These are phyloP conservation scores for Leishmania aethiopica DNA, from an alignment of 208 protist species.

Conservation along the genomic window DNA sequence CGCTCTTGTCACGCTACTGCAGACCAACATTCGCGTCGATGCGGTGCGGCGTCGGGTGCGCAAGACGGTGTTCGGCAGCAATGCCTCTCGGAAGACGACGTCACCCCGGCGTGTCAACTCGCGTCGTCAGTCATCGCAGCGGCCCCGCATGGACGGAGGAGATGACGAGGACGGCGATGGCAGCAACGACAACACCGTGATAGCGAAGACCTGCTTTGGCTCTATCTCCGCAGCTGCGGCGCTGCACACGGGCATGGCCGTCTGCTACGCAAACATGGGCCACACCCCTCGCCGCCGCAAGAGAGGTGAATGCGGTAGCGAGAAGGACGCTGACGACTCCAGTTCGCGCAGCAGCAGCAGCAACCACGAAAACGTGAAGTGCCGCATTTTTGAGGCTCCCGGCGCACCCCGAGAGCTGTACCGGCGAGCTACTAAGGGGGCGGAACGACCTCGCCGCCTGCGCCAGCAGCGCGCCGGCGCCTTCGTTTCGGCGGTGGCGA, in stretches of 20 bases:
- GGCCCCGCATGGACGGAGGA: background rate
- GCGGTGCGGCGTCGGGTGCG: conserved; percentile 20
- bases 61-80: conserved; percentile 23
- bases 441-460: conserved; percentile 6
- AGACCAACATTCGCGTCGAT: conserved; percentile 15
- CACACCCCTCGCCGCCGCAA: background rate
- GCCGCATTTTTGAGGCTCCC: background rate
- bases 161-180: background rate
- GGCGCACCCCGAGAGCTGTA: background rate
- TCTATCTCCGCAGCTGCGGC: conserved; percentile 21
- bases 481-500: conserved; percentile 33
- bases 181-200: background rate
- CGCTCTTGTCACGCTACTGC: conserved; percentile 23
- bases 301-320: background rate
- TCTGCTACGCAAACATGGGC: conserved; percentile 32
- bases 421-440: background rate
- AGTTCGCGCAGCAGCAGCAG: background rate
- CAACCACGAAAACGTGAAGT: background rate
- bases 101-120: background rate
- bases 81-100: background rate
- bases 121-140: background rate
- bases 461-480: conserved; percentile 23
- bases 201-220: conserved; percentile 19
- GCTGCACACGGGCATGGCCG: conserved; percentile 27
- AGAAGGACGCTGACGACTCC: background rate